Conservation (phyloP, 306 rosid genomes). For the Senna siamea region DNA sequence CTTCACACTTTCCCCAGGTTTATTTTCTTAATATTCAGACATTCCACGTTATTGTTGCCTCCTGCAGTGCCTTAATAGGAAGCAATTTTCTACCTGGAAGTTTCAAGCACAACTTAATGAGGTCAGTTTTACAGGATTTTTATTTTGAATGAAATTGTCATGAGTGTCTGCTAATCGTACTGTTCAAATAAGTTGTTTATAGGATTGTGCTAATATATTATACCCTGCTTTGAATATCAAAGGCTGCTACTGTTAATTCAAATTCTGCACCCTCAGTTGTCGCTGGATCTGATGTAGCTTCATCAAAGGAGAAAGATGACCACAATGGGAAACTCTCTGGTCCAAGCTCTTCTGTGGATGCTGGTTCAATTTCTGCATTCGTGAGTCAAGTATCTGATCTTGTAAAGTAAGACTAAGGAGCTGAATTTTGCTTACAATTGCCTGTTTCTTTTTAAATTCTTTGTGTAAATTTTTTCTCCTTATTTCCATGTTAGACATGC, state of each 20-base stretch:
- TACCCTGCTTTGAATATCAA: conserved; percentile 19
- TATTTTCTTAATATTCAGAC: conserved; percentile 1
- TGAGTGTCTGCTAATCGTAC: conserved; percentile 16
- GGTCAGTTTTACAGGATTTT: conserved; percentile 42
- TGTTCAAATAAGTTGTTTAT: conserved; percentile 2
- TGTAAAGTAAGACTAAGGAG: conserved; percentile 64
- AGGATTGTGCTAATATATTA: conserved; percentile 18
- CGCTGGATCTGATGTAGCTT: conserved; percentile 44
- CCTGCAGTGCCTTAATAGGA: conserved; percentile 57
- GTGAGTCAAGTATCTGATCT: conserved; percentile 85
- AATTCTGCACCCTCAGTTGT: conserved; percentile 64
- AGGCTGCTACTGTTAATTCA: conserved; percentile 59
- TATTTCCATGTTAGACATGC: conserved; percentile 16
- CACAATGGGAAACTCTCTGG: conserved; percentile 40
- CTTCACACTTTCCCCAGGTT: not conserved
- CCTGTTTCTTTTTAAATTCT: not conserved
- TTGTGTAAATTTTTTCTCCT: not conserved
- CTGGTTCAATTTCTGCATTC: conserved; percentile 63
- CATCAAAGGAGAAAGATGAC: conserved; percentile 49
- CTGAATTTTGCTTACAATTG: not conserved
- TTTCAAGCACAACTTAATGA: conserved; percentile 54
- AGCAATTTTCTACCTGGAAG: conserved; percentile 50
- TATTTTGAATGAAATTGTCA: conserved; percentile 6
- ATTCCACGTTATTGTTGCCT: conserved; percentile 34
- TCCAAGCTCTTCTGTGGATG: conserved; percentile 49